Evolutionary conservation across 305 asterid species (phyloP).

Genomic region (Fraxinus latifolia): DNA sequence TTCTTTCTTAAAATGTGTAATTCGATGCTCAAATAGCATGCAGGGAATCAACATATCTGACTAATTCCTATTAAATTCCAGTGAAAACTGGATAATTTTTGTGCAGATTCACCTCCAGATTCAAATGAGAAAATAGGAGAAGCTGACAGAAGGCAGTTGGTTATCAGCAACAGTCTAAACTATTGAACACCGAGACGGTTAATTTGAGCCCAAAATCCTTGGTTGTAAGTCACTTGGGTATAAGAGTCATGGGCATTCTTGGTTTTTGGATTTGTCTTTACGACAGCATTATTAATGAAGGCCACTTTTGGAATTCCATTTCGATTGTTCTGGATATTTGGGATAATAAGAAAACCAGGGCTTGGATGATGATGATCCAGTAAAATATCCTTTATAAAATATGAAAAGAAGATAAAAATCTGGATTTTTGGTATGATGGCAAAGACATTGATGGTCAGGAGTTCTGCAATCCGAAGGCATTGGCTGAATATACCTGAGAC

Average conservation of each 20-base stretch:
- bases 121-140: not conserved
- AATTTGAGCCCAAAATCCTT: not conserved
- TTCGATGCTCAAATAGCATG: not conserved
- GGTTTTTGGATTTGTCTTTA: not conserved
- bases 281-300: not conserved
- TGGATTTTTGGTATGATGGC: not conserved
- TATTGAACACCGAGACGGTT: not conserved
- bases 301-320: not conserved
- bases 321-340: not conserved
- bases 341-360: not conserved
- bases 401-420: not conserved
- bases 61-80: not conserved
- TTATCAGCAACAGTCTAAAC: not conserved
- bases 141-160: not conserved
- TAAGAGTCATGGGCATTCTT: not conserved
- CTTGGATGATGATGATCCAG: not conserved
- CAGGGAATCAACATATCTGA: not conserved
- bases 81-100: not conserved
- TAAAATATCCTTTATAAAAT: not conserved
- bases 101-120: not conserved
- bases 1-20: not conserved
- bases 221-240: not conserved
- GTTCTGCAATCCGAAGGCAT: not conserved
- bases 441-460: not conserved
- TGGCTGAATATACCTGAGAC: not conserved